phyloP scores from a whole-genome alignment of 805 yeast species.

The Saccharomyces paradoxus region DNA sequence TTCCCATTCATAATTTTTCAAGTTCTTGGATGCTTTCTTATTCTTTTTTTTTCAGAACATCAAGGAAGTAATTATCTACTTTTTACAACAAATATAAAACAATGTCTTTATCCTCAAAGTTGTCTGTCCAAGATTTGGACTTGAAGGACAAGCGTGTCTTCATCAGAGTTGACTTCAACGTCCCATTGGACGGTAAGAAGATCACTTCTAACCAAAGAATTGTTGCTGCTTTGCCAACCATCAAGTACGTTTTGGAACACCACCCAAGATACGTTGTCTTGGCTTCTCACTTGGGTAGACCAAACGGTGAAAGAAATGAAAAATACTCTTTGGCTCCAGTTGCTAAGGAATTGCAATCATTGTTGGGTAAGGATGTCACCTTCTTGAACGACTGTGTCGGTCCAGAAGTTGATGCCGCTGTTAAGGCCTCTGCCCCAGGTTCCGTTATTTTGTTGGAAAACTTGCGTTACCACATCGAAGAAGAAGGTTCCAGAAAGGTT shows the following conservation, averaged over 20 bases:
- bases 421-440: conserved; percentile 66
- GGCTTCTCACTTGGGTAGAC: conserved; percentile 98
- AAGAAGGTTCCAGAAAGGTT: conserved; percentile 88
- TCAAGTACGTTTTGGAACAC: conserved; percentile 85
- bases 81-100: conserved; percentile 4
- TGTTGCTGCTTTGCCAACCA: conserved; percentile 98
- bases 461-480: conserved; percentile 97
- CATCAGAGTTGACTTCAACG: conserved; percentile 96
- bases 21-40: not conserved
- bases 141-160: conserved; percentile 90
- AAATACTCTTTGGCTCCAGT: conserved; percentile 93
- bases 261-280: conserved; percentile 85
- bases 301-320: conserved; percentile 82
- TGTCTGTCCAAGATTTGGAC: conserved; percentile 85
- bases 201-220: conserved; percentile 99
- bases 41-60: not conserved
- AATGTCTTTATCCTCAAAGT: conserved; percentile 91
- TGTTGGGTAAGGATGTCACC: conserved; percentile 64
- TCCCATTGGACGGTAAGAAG: conserved; percentile 88
- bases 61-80: not conserved
- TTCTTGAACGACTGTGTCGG: conserved; percentile 94
- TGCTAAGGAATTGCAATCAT: conserved; percentile 75
- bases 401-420: conserved; percentile 72
- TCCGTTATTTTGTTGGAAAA: conserved; percentile 87
- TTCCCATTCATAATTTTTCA: not conserved